Conservation (phyloP, 2,329 filamentous ascomycete species). For the Onygenales sp. region DNA sequence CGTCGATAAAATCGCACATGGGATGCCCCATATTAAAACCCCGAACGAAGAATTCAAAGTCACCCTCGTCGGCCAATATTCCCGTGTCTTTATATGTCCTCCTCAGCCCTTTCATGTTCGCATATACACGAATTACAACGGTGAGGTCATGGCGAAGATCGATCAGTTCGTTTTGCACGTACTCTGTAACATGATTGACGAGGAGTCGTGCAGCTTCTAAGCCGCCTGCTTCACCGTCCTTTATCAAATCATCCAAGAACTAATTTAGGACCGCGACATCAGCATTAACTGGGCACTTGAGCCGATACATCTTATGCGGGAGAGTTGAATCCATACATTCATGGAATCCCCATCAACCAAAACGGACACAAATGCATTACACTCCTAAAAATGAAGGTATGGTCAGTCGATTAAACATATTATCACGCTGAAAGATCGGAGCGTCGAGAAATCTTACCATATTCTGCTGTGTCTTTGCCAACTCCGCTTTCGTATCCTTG, state of each 20-base stretch:
- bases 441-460: not conserved
- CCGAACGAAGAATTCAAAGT: constrained; percentile 27
- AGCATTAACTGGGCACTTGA: not conserved
- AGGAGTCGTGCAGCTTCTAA: constrained; percentile 19
- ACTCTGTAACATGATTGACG: constrained; percentile 16
- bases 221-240: constrained; percentile 22
- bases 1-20: constrained; percentile 33
- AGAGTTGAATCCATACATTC: constrained; percentile 18
- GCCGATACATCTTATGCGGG: not conserved
- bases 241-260: constrained; percentile 26
- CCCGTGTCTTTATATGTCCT: constrained; percentile 23
- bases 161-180: constrained; percentile 15
- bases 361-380: constrained; percentile 21
- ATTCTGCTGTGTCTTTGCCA: constrained; percentile 2
- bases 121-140: constrained; percentile 29
- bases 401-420: not conserved
- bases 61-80: constrained; percentile 16
- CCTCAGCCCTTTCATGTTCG: constrained; percentile 28
- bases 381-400: not conserved
- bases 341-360: constrained; percentile 33
- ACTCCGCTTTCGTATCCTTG: not conserved
- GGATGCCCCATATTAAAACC: constrained; percentile 33
- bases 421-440: not conserved
- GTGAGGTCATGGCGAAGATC: constrained; percentile 16
- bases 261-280: constrained; percentile 7